Evolutionary conservation across 2,329 filamentous ascomycete genomes (phyloP), one percentile per base, ranked within the genome.

Genomic region (Pseudogymnoascus sp.): DNA sequence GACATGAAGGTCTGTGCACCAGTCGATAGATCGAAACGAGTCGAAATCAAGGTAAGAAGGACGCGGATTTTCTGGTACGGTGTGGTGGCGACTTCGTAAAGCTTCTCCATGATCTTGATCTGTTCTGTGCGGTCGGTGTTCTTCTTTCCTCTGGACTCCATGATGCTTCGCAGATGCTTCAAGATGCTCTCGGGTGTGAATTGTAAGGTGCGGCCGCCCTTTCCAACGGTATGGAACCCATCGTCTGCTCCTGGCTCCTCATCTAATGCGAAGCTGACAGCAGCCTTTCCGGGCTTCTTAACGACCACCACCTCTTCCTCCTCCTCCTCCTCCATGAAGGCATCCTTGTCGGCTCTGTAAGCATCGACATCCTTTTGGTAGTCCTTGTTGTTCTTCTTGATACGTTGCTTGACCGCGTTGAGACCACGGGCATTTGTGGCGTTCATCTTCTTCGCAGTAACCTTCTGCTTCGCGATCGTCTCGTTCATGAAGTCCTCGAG

Each of bases 381-480:
- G 67, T 97, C 93, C 80, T 96, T 96, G 83, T 93, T 96, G 80
- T 93, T 93, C 85, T 97, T 97, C 86, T 93, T 93, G 81, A 99
- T 91, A 80, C 93, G 93, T 78, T 99, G 95, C 80, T 97, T 96
- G 73, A 97, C 90, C 66, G 93, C 91, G 76, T 97, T 99, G 72
- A 99, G 85, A 72, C 93, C 92, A 78, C 92, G 91, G 68, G 92
- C 89, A 74, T 93, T 96, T 73, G 88, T 95, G 66, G 93, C 92
- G 80, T 96, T 99, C 93, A 97, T 96, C 84, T 97, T 97, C 86
- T 97, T 97, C 67, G 88, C 87, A 2, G 90, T 90, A 69, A 96
- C 90, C 82, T 99, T 99, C 75, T 96, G 91, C 84, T 97, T 97
- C 71, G 92, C 87, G 68, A 96, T 85, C 23, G 93, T 88, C 81